Evolutionary conservation across 2,329 filamentous ascomycete genomes (phyloP).

Genomic region (Penicillium sp.): DNA sequence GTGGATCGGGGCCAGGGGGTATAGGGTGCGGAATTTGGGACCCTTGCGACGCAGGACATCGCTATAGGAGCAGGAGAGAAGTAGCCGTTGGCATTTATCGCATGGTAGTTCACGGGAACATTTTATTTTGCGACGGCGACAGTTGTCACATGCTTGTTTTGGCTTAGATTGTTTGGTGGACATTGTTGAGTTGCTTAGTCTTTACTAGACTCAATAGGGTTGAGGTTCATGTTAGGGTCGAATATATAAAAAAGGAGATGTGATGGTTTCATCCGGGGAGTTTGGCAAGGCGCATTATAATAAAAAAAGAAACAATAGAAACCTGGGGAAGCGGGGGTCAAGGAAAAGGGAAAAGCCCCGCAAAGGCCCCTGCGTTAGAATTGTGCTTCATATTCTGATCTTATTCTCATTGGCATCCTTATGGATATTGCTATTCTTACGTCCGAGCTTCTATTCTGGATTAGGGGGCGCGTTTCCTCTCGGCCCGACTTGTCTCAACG

Average conservation of each 20-base stretch:
- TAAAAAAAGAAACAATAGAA: not conserved
- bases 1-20: conserved; percentile 40
- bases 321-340: conserved; percentile 22
- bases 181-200: conserved; percentile 21
- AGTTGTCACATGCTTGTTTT: conserved; percentile 45
- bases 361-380: conserved; percentile 14
- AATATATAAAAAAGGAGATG: not conserved
- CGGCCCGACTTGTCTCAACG: not conserved
- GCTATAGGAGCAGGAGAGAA: conserved; percentile 43
- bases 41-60: conserved; percentile 42
- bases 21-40: conserved; percentile 42
- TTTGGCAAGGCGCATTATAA: not conserved
- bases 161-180: conserved; percentile 23
- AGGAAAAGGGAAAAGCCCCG: conserved; percentile 11
- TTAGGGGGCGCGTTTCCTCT: not conserved
- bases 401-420: not conserved
- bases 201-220: not conserved
- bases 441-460: not conserved
- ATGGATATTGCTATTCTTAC: not conserved
- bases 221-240: not conserved
- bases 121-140: conserved; percentile 46
- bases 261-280: conserved; percentile 2
- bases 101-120: conserved; percentile 43
- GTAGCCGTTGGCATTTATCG: conserved; percentile 41
- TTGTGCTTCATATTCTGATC: not conserved